Percentiles rank a stretch among this genome's conserved stretches.
phyloP scores from a whole-genome alignment of 2,329 filamentous ascomycete genomes.

The Sordariomycetes sp. region DNA sequence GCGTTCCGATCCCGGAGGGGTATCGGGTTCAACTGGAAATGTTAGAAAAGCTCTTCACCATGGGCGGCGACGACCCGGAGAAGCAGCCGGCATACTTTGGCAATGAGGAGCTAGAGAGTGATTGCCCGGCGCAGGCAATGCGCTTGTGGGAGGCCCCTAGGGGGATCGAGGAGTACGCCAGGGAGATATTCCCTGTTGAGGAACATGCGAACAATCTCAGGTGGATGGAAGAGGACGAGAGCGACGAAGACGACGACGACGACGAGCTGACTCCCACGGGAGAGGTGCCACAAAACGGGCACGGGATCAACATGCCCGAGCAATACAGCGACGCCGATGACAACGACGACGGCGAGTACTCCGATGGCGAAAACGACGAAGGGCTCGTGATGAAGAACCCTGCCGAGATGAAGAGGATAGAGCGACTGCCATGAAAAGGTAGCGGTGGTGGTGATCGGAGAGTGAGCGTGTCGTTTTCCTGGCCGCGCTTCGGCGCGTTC shows the following conservation, averaged over 20 bases:
- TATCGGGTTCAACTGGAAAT: constrained; percentile 81
- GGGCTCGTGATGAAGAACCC: constrained; percentile 46
- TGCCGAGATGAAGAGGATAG: constrained; percentile 45
- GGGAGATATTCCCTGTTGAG: constrained; percentile 88
- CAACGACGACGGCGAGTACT: constrained; percentile 26
- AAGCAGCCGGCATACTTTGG: constrained; percentile 55
- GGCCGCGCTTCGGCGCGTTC: neutral
- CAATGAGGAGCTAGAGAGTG: constrained; percentile 42
- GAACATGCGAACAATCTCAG: constrained; percentile 87
- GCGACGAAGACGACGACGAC: constrained; percentile 17
- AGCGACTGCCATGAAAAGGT: constrained; percentile 28
- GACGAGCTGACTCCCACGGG: constrained; percentile 5
- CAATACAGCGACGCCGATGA: constrained; percentile 28
- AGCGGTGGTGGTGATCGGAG: neutral
- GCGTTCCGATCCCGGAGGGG: constrained; percentile 75
- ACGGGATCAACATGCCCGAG: neutral
- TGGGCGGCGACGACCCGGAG: constrained; percentile 36
- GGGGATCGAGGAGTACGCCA: constrained; percentile 86
- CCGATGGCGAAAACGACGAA: constrained; percentile 44
- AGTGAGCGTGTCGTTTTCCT: neutral
- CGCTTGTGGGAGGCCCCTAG: constrained; percentile 86
- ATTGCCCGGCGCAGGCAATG: constrained; percentile 64
- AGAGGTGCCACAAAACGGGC: neutral
- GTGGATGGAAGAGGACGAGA: constrained; percentile 68
- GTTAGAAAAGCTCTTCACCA: constrained; percentile 48